phyloP scores from a whole-genome alignment of 805 yeast species.

The Scheffersomyces stipitis region DNA sequence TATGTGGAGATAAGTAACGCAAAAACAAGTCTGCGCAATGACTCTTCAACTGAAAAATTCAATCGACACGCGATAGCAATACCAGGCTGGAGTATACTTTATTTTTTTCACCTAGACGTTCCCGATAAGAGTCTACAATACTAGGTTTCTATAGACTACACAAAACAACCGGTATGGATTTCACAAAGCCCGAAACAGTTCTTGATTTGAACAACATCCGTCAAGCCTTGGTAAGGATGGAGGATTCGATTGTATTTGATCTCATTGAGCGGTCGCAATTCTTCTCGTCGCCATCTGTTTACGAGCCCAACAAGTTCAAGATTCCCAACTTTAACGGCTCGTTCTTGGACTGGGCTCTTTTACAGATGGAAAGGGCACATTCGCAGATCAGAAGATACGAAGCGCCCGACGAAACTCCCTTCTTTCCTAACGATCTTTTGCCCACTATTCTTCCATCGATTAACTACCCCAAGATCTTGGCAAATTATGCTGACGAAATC shows the following conservation, averaged over 20 bases:
- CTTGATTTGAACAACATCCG: constrained; percentile 81
- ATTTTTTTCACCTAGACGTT: too few species aligned
- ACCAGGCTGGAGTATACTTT: too few species aligned
- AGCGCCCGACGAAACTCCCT: constrained; percentile 93
- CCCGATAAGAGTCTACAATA: too few species aligned
- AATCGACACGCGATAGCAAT: not conserved
- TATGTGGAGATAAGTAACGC: too few species aligned
- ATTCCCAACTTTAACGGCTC: constrained; percentile 75
- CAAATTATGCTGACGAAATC: constrained; percentile 69
- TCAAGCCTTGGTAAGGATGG: constrained; percentile 85
- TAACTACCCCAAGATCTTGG: constrained; percentile 76
- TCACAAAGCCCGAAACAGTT: constrained; percentile 78
- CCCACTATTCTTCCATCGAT: constrained; percentile 80
- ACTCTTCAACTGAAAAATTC: not conserved
- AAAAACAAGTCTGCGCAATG: constrained; percentile 3
- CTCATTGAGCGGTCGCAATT: constrained; percentile 93
- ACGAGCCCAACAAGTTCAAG: constrained; percentile 53
- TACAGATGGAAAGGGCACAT: constrained; percentile 64
- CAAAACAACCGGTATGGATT: too few species aligned
- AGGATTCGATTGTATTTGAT: constrained; percentile 90
- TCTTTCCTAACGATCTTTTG: constrained; percentile 67
- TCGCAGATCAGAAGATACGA: constrained; percentile 85
- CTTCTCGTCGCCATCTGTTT: constrained; percentile 70
- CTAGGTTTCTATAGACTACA: too few species aligned
- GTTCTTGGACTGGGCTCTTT: constrained; percentile 82